phyloP scores from a whole-genome alignment of 805 yeast genomes.

The Saccharomycopsis sp. region DNA sequence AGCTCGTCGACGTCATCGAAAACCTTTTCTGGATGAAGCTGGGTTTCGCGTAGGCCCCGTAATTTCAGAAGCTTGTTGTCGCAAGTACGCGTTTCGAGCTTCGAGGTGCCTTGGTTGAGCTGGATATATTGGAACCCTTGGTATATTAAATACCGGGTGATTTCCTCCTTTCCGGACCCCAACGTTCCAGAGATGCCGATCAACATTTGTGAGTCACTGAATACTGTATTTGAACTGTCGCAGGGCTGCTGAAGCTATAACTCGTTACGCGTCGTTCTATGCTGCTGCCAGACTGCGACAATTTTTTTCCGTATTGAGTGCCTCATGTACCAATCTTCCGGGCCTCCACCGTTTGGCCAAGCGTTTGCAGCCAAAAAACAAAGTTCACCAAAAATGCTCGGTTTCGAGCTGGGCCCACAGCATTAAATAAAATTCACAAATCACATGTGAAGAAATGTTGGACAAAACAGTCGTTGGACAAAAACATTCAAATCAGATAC shows the following conservation, averaged over 20 bases:
- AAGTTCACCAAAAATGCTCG: not conserved
- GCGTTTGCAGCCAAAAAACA: too few relatives aligned
- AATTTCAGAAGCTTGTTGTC: slow-evolving; percentile 19
- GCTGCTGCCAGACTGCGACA: too few relatives aligned
- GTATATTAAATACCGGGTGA: slow-evolving; percentile 47
- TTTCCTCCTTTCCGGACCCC: slow-evolving; percentile 60
- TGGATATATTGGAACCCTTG: slow-evolving; percentile 44
- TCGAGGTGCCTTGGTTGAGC: slow-evolving; percentile 6
- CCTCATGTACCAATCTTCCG: too few relatives aligned
- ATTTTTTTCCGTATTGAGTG: too few relatives aligned
- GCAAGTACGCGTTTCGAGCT: slow-evolving; percentile 23
- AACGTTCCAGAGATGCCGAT: slow-evolving; percentile 69
- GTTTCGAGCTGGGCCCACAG: not conserved
- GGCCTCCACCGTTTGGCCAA: too few relatives aligned
- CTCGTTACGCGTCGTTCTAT: too few relatives aligned
- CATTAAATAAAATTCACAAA: not conserved
- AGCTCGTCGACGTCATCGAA: slow-evolving; percentile 41
- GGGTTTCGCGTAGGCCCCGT: slow-evolving; percentile 14
- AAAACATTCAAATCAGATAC: not conserved
- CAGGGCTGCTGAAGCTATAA: too few relatives aligned
- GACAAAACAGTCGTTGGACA: too few relatives aligned
- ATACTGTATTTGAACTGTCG: too few relatives aligned
- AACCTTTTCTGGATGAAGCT: slow-evolving; percentile 23
- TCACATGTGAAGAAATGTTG: not conserved
- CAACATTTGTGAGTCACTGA: too few relatives aligned